These are phyloP conservation scores for Pythium guiyangense DNA, from an alignment of 352 stramenopile species.

Conservation along the genomic window DNA sequence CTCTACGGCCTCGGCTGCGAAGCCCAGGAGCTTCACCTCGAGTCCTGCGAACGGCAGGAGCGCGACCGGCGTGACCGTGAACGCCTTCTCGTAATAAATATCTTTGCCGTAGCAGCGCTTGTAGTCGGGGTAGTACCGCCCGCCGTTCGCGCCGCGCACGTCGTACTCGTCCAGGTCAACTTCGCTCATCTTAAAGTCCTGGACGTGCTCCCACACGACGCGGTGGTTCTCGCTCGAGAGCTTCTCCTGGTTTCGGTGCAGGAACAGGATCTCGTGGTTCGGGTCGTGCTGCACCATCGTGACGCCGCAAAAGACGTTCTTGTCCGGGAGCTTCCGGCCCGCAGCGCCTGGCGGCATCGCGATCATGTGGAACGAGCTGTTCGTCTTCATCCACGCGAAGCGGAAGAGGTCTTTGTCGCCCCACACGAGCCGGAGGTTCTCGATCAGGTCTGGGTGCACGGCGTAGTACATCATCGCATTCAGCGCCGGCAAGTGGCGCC, in stretches of 20 bases:
- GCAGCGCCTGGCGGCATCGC: slow-evolving; percentile 36
- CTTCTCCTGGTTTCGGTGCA: slow-evolving; percentile 70
- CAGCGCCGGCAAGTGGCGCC: slow-evolving; percentile 34
- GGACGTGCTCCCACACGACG: slow-evolving; percentile 41
- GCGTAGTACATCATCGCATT: slow-evolving; percentile 70
- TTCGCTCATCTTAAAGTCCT: slow-evolving; percentile 37
- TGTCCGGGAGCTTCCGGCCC: slow-evolving; percentile 31
- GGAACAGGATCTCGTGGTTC: slow-evolving; percentile 37
- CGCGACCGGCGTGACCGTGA: slow-evolving; percentile 36
- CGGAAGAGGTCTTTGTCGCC: slow-evolving; percentile 81
- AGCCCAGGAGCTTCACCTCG: slow-evolving; percentile 38
- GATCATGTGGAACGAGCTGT: slow-evolving; percentile 59
- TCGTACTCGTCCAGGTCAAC: slow-evolving; percentile 39
- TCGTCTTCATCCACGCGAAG: slow-evolving; percentile 72
- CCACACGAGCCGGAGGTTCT: slow-evolving; percentile 51
- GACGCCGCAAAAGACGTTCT: slow-evolving; percentile 65
- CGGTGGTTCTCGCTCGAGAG: slow-evolving; percentile 37
- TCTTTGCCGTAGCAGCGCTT: slow-evolving; percentile 63
- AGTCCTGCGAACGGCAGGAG: slow-evolving; percentile 38
- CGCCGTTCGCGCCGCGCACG: slow-evolving; percentile 53
- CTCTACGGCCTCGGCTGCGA: slow-evolving; percentile 27
- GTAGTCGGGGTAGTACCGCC: slow-evolving; percentile 45
- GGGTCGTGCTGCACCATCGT: slow-evolving; percentile 73
- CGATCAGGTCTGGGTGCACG: slow-evolving; percentile 31
- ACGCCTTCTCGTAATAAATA: slow-evolving; percentile 59